Conservation (phyloP, 164 flowering plant species). For the Annona cherimola region DNA sequence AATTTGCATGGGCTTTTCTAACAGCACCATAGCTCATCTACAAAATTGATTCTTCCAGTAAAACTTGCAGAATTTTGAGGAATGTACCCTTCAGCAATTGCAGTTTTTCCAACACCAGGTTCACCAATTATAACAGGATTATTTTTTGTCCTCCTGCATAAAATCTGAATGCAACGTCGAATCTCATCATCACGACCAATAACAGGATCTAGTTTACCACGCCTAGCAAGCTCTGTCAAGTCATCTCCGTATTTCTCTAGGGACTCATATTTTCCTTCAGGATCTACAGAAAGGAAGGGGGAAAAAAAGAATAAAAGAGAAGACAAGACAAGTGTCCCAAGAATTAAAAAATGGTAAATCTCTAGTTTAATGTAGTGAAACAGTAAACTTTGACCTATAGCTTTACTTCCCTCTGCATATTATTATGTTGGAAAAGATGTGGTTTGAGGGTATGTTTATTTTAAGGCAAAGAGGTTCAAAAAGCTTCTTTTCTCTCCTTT, state of each 20-base stretch:
- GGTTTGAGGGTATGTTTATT: too few species aligned
- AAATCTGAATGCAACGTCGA: conserved; percentile 90
- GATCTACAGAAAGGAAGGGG: conserved; percentile 38
- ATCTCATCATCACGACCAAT: conserved; percentile 99
- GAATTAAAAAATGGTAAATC: not conserved
- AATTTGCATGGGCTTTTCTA: too few species aligned
- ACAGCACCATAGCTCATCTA: too few species aligned
- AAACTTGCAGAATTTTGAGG: not conserved
- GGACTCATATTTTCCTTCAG: conserved; percentile 92
- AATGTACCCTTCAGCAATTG: conserved; percentile 96
- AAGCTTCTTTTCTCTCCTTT: too few species aligned
- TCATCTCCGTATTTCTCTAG: conserved; percentile 91
- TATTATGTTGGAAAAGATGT: not conserved
- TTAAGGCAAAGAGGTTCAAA: not conserved
- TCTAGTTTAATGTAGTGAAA: not conserved
- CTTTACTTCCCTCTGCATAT: not conserved
- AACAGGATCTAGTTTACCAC: conserved; percentile 98
- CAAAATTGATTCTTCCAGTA: not conserved
- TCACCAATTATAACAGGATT: conserved; percentile 98
- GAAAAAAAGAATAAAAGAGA: not conserved
- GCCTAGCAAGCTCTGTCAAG: conserved; percentile 89
- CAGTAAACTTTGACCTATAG: not conserved
- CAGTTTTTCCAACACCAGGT: conserved; percentile 99
- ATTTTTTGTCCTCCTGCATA: conserved; percentile 86
- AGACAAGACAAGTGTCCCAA: not conserved